Evolutionary conservation across 495 filamentous ascomycete species (phyloP).

Genomic region (Delitschia confertaspora): DNA sequence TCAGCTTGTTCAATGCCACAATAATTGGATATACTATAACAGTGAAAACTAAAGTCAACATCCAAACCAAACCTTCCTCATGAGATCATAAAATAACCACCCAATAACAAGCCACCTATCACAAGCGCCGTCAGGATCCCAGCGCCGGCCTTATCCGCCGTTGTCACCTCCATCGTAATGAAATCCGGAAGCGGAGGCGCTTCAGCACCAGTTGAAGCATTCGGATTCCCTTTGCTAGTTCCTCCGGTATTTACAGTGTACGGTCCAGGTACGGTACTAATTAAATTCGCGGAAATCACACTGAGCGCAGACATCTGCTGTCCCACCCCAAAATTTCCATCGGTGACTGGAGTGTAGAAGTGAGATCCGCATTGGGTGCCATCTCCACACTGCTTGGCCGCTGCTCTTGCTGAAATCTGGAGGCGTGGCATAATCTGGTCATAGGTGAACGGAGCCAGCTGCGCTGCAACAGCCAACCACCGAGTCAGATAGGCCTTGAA

Average conservation of each 20-base stretch:
- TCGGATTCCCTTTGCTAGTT: conserved; percentile 62
- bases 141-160: conserved; percentile 51
- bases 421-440: conserved; percentile 54
- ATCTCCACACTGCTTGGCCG: conserved; percentile 56
- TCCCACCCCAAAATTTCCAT: conserved; percentile 40
- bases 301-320: conserved; percentile 66
- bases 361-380: conserved; percentile 56
- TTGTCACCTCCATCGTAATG: conserved; percentile 34
- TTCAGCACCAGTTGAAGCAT: conserved; percentile 47
- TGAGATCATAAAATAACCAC: conserved; percentile 40
- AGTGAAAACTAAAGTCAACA: too few species aligned
- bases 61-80: too few species aligned
- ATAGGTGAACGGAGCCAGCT: conserved; percentile 62
- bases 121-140: conserved; percentile 48
- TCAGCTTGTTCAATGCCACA: too few species aligned
- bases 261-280: conserved; percentile 41
- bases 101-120: conserved; percentile 35
- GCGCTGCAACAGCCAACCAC: conserved; percentile 65
- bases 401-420: conserved; percentile 52
- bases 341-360: conserved; percentile 49
- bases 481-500: conserved; percentile 74
- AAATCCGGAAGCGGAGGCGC: conserved; percentile 7
- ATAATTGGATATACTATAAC: too few species aligned
- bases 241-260: conserved; percentile 62
- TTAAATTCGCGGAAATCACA: conserved; percentile 45